These are phyloP conservation scores for Petunia axillaris DNA, from an alignment of 257 asterid genomes.

Conservation along the genomic window DNA sequence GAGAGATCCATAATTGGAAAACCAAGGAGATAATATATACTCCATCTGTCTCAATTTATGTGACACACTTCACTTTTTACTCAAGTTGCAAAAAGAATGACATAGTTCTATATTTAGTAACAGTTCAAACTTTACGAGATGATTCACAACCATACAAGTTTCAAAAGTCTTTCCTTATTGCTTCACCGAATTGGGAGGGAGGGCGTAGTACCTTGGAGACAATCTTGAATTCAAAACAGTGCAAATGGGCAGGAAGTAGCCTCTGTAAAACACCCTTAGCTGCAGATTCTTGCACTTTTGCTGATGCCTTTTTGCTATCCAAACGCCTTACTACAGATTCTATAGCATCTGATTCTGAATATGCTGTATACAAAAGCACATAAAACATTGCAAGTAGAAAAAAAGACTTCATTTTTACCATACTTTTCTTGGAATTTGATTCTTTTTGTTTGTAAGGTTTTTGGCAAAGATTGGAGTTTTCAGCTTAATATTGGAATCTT, in stretches of 20 bases:
- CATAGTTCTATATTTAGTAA: too few relatives aligned
- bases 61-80: too few relatives aligned
- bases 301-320: conserved; percentile 54
- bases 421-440: conserved; percentile 33
- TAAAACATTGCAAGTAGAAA: conserved; percentile 34
- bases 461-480: not conserved
- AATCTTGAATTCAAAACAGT: conserved; percentile 65
- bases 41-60: too few relatives aligned
- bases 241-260: conserved; percentile 78
- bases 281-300: conserved; percentile 72
- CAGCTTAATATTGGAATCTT: not conserved
- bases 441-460: conserved; percentile 10
- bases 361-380: conserved; percentile 35
- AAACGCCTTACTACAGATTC: conserved; percentile 54
- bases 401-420: conserved; percentile 32
- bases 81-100: too few relatives aligned
- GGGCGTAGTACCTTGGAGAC: conserved; percentile 55
- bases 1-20: conserved; percentile 12
- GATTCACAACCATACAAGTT: conserved; percentile 5
- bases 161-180: not conserved
- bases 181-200: too few relatives aligned
- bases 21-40: not conserved
- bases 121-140: too few relatives aligned
- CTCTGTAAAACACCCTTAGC: conserved; percentile 81
- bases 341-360: conserved; percentile 54